phyloP scores from a whole-genome alignment of 306 rosid species.

The Prunus davidiana region DNA sequence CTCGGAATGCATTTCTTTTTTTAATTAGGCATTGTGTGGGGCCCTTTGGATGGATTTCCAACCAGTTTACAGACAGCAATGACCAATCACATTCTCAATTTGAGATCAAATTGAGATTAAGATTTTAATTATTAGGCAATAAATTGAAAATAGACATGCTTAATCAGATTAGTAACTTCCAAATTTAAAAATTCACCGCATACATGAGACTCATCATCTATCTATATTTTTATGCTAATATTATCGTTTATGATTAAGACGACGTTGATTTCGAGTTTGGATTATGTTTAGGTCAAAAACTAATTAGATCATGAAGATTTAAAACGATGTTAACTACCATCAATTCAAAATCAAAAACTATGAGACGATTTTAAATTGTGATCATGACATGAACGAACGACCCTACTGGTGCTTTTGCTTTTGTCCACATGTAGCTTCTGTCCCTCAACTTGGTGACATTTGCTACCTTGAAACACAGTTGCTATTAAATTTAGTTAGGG shows the following conservation, averaged over 20 bases:
- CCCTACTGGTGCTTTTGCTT: not conserved
- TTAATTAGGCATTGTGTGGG: slow-evolving; percentile 27
- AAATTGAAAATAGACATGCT: not conserved
- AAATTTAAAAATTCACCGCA: not conserved
- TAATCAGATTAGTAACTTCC: not conserved
- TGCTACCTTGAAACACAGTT: not conserved
- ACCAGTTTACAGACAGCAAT: slow-evolving; percentile 6
- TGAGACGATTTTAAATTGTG: not conserved
- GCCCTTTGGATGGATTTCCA: slow-evolving; percentile 6
- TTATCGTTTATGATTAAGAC: not conserved
- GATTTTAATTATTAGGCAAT: not conserved
- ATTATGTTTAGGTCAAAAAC: not conserved
- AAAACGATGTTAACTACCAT: not conserved
- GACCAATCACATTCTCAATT: slow-evolving; percentile 23
- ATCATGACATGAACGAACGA: not conserved
- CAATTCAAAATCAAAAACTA: too few relatives aligned
- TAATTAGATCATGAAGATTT: not conserved
- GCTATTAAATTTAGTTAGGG: slow-evolving; percentile 12
- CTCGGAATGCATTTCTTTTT: slow-evolving; percentile 39
- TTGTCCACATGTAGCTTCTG: not conserved
- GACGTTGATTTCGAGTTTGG: too few relatives aligned
- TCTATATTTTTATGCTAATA: not conserved
- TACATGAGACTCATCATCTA: not conserved
- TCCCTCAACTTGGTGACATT: not conserved
- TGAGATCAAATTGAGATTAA: slow-evolving; percentile 11